These are phyloP conservation scores for Chalciporus sp. DNA, from an alignment of 1,284 basidiomycete genomes.

Conservation along the genomic window DNA sequence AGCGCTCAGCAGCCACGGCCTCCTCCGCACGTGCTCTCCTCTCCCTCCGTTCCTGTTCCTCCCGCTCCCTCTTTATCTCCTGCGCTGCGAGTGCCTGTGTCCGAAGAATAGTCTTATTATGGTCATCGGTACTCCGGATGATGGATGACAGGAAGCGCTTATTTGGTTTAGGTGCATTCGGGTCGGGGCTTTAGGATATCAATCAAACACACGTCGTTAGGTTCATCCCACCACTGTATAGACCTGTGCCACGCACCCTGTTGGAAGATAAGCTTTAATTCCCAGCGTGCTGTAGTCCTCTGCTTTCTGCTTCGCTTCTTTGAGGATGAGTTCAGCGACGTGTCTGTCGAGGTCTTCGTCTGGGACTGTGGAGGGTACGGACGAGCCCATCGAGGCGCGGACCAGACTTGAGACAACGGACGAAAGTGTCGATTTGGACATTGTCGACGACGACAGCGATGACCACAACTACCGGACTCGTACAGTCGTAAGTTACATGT, in stretches of 20 bases:
- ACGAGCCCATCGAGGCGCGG: constrained; percentile 76
- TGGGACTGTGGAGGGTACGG: constrained; percentile 62
- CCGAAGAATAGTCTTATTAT: constrained; percentile 82
- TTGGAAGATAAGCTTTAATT: constrained; percentile 67
- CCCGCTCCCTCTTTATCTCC: constrained; percentile 65
- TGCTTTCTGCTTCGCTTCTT: constrained; percentile 89
- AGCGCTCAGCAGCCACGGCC: constrained; percentile 63
- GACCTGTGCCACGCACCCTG: constrained; percentile 34
- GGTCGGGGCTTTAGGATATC: constrained; percentile 39
- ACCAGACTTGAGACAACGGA: constrained; percentile 85
- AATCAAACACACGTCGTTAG: background rate
- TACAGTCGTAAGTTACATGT: too few relatives aligned
- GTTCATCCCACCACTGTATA: background rate
- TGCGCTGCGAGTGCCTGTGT: constrained; percentile 77
- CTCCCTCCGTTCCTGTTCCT: constrained; percentile 64
- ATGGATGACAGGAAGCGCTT: constrained; percentile 89
- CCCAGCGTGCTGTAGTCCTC: constrained; percentile 67
- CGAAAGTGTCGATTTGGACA: constrained; percentile 55
- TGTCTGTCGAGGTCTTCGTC: constrained; percentile 88
- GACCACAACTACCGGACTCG: background rate
- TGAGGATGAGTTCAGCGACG: constrained; percentile 85
- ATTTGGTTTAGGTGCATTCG: constrained; percentile 80
- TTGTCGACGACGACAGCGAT: constrained; percentile 3
- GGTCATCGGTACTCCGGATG: constrained; percentile 89
- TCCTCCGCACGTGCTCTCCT: constrained; percentile 66